Evolutionary conservation across 495 filamentous ascomycete species (phyloP).

Genomic region (Neurospora sp.): DNA sequence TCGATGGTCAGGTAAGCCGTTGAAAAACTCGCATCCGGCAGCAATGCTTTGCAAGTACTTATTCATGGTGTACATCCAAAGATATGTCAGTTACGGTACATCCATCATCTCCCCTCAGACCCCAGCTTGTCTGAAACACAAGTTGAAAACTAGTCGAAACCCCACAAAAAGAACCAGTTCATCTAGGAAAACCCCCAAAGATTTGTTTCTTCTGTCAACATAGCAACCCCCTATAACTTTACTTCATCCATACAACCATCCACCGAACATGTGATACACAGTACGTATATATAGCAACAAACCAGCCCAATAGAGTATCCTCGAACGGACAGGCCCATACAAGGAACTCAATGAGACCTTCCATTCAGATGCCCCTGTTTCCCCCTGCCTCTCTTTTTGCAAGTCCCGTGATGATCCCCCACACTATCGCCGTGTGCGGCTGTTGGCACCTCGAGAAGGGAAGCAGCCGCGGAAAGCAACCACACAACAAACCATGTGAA

Average conservation of each 20-base stretch:
- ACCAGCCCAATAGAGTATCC: background rate
- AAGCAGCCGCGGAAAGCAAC: background rate
- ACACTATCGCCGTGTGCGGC: background rate
- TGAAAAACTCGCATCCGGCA: background rate
- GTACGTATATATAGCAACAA: background rate
- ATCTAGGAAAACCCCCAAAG: background rate
- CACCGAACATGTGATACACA: background rate
- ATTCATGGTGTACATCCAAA: background rate
- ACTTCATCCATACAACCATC: background rate
- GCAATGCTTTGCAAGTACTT: background rate
- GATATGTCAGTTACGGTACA: background rate
- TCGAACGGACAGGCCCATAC: background rate
- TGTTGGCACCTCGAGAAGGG: background rate
- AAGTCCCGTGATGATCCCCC: background rate
- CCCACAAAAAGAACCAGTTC: background rate
- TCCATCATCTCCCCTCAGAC: background rate
- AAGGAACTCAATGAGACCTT: background rate
- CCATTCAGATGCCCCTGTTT: background rate
- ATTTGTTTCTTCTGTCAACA: background rate
- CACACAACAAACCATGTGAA: background rate
- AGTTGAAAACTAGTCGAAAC: background rate
- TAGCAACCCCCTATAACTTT: background rate
- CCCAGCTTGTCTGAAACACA: background rate
- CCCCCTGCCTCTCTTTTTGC: background rate
- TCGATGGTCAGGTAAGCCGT: background rate